Evolutionary conservation across 2,329 filamentous ascomycete species (phyloP).

Genomic region (Phoma herbarum): DNA sequence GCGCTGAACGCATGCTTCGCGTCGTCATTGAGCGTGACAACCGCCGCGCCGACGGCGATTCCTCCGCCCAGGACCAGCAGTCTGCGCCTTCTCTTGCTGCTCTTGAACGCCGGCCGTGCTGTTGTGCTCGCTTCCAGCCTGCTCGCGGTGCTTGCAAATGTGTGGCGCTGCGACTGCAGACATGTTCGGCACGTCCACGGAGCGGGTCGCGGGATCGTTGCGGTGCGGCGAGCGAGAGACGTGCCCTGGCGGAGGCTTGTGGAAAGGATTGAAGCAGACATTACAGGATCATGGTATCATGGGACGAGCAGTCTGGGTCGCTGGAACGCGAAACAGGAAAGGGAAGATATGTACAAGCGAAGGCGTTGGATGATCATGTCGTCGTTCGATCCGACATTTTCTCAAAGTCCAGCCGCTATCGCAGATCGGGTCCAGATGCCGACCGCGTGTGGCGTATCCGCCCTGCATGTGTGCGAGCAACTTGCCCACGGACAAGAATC

Average conservation of each 20-base stretch:
- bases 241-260: slow-evolving; percentile 21
- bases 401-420: slow-evolving; percentile 15
- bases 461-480: neutral
- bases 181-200: slow-evolving; percentile 51
- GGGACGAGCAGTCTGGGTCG: neutral
- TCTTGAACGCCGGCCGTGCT: slow-evolving; percentile 7
- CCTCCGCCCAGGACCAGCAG: slow-evolving; percentile 41
- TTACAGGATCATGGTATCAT: slow-evolving; percentile 28
- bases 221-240: slow-evolving; percentile 30
- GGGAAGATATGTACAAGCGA: neutral
- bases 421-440: slow-evolving; percentile 3
- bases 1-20: slow-evolving; percentile 80
- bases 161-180: slow-evolving; percentile 37
- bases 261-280: slow-evolving; percentile 41
- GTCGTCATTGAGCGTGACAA: slow-evolving; percentile 67
- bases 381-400: slow-evolving; percentile 18
- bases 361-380: neutral
- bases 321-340: neutral
- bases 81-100: slow-evolving; percentile 38
- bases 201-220: slow-evolving; percentile 37
- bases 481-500: neutral
- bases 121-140: neutral
- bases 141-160: slow-evolving; percentile 5
- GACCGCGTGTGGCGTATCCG: slow-evolving; percentile 4
- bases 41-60: slow-evolving; percentile 51